Percentiles rank a stretch among this genome's conserved stretches.
These are phyloP conservation scores for Puccinia triticina DNA, from an alignment of 1,284 basidiomycete genomes.

Conservation along the genomic window DNA sequence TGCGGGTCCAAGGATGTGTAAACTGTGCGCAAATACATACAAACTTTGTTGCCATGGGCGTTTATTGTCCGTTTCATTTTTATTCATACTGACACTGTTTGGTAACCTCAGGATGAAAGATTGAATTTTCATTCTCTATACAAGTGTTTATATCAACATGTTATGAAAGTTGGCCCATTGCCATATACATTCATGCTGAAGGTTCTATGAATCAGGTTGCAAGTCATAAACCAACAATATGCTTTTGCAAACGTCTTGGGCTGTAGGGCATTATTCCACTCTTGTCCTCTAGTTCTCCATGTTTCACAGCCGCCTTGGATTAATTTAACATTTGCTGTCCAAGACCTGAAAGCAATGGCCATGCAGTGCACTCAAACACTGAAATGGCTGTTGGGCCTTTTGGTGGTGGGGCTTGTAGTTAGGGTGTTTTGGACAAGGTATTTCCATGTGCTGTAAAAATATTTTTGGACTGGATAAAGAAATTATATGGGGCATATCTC, in stretches of 20 bases:
- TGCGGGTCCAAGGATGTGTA: too few species aligned
- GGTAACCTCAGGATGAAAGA: too few species aligned
- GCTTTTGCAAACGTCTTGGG: neutral
- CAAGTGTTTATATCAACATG: too few species aligned
- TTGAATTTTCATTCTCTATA: too few species aligned
- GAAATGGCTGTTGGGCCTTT: neutral
- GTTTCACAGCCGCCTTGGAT: neutral
- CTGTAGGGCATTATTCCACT: neutral
- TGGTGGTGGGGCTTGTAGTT: neutral
- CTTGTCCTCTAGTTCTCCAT: neutral
- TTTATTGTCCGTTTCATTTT: neutral
- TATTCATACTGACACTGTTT: too few species aligned
- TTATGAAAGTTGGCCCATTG: too few species aligned
- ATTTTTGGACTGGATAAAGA: too few species aligned
- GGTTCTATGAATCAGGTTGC: too few species aligned
- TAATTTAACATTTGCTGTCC: neutral
- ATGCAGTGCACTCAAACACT: neutral
- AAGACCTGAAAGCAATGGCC: neutral
- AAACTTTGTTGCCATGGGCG: neutral
- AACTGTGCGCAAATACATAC: too few species aligned
- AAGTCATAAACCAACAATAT: too few species aligned
- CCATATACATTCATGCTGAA: too few species aligned
- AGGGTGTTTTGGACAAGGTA: conserved; percentile 11
- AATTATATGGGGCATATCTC: neutral
- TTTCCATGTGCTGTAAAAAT: neutral